These are phyloP conservation scores for Zanthoxylum bungeanum DNA, from an alignment of 345 rosid species.

Conservation along the genomic window DNA sequence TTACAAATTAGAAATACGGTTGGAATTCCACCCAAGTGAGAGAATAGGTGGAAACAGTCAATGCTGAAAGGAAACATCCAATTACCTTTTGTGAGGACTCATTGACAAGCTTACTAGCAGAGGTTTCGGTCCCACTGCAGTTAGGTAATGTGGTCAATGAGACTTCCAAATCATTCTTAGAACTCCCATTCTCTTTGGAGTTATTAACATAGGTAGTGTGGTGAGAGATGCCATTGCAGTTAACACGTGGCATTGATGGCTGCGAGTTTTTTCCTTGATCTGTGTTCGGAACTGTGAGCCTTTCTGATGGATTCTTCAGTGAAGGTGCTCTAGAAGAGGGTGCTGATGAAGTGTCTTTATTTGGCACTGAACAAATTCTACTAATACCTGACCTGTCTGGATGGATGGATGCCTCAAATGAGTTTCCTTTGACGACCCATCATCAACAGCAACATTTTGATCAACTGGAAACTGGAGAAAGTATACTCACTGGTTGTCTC, in stretches of 20 bases:
- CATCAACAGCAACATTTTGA: conserved; percentile 22
- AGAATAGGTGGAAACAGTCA: background rate
- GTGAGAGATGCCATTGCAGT: conserved; percentile 19
- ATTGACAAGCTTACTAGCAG: conserved; percentile 11
- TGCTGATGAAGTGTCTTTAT: conserved; percentile 17
- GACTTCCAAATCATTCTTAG: conserved; percentile 13
- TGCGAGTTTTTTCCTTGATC: conserved; percentile 18
- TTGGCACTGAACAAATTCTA: conserved; percentile 25
- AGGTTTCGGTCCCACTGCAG: conserved; percentile 3
- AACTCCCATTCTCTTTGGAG: conserved; percentile 17
- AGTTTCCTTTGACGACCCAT: conserved; percentile 24
- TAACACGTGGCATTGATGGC: conserved; percentile 4
- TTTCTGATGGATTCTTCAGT: conserved; percentile 16
- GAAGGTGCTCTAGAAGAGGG: conserved; percentile 13
- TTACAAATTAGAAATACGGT: conserved; percentile 15
- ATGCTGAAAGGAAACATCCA: conserved; percentile 10
- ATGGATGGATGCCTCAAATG: conserved; percentile 26
- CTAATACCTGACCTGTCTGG: conserved; percentile 11
- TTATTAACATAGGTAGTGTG: conserved; percentile 19
- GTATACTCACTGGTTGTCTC: conserved; percentile 45
- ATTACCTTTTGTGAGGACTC: conserved; percentile 42
- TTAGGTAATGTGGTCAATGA: conserved; percentile 1
- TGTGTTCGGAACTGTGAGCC: conserved; percentile 1
- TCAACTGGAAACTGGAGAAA: background rate
- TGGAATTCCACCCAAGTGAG: background rate